Conservation (phyloP, 495 filamentous ascomycete species). For the Letharia columbiana region DNA sequence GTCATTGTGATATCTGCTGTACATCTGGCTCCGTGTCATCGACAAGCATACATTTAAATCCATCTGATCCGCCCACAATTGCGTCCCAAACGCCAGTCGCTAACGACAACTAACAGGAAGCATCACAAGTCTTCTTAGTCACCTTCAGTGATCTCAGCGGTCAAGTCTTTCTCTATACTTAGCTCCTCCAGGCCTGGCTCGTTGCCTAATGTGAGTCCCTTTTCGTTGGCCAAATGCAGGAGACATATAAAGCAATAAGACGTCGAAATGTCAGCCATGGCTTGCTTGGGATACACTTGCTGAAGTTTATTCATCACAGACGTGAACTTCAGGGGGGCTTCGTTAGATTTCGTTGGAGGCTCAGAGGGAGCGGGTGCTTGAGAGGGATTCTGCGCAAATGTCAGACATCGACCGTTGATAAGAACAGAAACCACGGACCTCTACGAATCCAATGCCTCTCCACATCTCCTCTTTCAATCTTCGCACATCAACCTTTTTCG, state of each 20-base stretch:
- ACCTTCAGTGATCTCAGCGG: constrained; percentile 23
- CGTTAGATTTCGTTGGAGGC: constrained; percentile 26
- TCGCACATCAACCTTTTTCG: constrained; percentile 98
- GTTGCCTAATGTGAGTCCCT: constrained; percentile 52
- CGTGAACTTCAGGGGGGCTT: constrained; percentile 69
- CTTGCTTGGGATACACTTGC: constrained; percentile 70
- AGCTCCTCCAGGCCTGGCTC: constrained; percentile 26
- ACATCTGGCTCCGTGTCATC: not conserved
- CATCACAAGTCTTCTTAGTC: not conserved
- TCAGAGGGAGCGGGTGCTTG: constrained; percentile 1
- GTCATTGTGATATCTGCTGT: constrained; percentile 4
- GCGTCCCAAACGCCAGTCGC: constrained; percentile 3
- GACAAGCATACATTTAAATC: not conserved
- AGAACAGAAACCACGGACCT: constrained; percentile 22
- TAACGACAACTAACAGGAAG: constrained; percentile 1
- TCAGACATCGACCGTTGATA: constrained; percentile 10
- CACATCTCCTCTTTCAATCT: constrained; percentile 94
- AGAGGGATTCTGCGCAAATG: constrained; percentile 7
- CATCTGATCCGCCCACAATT: not conserved
- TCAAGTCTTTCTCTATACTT: constrained; percentile 22
- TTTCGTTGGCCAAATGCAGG: constrained; percentile 94
- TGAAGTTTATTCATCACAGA: constrained; percentile 82
- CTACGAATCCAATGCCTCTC: constrained; percentile 70
- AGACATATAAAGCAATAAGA: constrained; percentile 96
- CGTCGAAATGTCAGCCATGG: constrained; percentile 91